Evolutionary conservation across 129 eudicot species (phyloP).

Genomic region (Chrysanthemum seticuspe): DNA sequence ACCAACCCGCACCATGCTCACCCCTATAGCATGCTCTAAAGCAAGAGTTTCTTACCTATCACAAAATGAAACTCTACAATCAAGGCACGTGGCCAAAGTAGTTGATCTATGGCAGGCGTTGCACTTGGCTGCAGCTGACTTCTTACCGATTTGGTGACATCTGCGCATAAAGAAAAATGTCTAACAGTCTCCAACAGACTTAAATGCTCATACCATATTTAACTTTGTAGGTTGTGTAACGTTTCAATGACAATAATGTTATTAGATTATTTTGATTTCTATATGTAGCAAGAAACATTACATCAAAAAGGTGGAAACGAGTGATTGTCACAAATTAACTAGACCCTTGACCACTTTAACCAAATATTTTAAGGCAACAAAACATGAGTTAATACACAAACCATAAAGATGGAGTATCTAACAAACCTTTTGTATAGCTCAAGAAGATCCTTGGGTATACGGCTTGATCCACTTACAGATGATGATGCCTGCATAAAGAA

Average conservation of each 20-base stretch:
- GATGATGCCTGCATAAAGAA: conserved; percentile 43
- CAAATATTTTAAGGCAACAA: conserved; percentile 2
- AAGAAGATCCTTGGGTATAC: conserved; percentile 67
- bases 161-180: conserved; percentile 40
- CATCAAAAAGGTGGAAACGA: too few relatives aligned
- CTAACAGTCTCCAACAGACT: not conserved
- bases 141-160: conserved; percentile 71
- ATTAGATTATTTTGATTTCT: too few relatives aligned
- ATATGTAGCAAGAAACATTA: too few relatives aligned
- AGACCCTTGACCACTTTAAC: not conserved
- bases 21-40: too few relatives aligned
- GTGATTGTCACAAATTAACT: too few relatives aligned
- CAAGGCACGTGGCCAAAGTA: conserved; percentile 72
- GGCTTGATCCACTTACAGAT: conserved; percentile 38
- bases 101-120: conserved; percentile 56
- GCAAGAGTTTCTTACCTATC: conserved; percentile 54
- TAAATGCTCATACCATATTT: not conserved
- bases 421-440: conserved; percentile 73
- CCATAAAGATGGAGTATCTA: not conserved
- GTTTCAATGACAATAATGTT: too few relatives aligned
- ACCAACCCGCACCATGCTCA: too few relatives aligned
- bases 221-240: too few relatives aligned
- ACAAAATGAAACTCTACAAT: conserved; percentile 62
- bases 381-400: conserved; percentile 6
- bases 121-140: conserved; percentile 53